phyloP scores from a whole-genome alignment of 176 grass and related monocot species.

The Musa schizocarpa region DNA sequence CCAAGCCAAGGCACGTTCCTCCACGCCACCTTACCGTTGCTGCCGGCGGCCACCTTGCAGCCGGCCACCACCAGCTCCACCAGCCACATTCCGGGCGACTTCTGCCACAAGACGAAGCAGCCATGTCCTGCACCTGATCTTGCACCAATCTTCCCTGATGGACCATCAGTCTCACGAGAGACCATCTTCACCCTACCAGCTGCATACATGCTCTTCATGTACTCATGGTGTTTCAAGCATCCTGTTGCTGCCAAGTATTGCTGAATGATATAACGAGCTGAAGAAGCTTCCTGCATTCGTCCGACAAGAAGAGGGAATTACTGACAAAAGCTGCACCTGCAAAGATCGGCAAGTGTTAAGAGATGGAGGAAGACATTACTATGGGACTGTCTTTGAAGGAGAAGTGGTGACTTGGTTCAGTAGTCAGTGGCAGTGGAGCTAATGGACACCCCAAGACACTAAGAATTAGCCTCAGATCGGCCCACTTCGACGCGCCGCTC shows the following conservation, averaged over 20 bases:
- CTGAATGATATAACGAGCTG: constrained; percentile 38
- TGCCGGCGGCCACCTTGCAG: constrained; percentile 23
- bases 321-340: not conserved
- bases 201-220: constrained; percentile 39
- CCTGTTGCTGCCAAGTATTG: constrained; percentile 38
- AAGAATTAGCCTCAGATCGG: constrained; percentile 29
- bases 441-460: constrained; percentile 33
- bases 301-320: not conserved
- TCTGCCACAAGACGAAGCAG: constrained; percentile 48
- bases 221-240: constrained; percentile 15
- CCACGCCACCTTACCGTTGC: constrained; percentile 35
- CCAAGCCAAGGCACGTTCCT: constrained; percentile 37
- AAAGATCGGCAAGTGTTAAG: not conserved
- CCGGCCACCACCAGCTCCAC: constrained; percentile 36
- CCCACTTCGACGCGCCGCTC: not conserved
- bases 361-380: constrained; percentile 10
- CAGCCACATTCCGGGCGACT: constrained; percentile 31
- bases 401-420: constrained; percentile 7
- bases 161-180: not conserved
- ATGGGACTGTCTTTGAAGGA: constrained; percentile 29
- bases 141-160: not conserved
- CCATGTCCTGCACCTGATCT: constrained; percentile 19
- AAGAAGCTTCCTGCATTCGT: constrained; percentile 30
- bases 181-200: constrained; percentile 29
- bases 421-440: constrained; percentile 20